Conservation (phyloP, 2,329 filamentous ascomycete genomes). For the Ilyonectria destructans region DNA sequence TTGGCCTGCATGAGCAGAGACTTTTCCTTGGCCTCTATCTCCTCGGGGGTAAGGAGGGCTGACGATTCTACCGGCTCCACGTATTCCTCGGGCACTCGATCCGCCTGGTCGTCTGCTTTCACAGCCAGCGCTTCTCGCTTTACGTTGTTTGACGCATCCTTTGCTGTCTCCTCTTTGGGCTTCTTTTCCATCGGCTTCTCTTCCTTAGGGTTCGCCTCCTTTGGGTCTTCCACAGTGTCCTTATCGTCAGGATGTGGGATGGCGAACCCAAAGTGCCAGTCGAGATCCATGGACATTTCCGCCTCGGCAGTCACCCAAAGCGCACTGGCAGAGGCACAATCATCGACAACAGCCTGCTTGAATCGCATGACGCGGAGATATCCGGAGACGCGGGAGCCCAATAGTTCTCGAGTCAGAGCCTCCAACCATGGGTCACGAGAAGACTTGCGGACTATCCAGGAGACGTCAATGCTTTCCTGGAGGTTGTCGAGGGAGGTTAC, state of each 20-base stretch:
- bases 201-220: conserved; percentile 51
- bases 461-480: conserved; percentile 72
- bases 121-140: conserved; percentile 56
- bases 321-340: conserved; percentile 74
- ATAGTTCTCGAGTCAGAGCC: conserved; percentile 78
- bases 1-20: conserved; percentile 65
- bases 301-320: conserved; percentile 87
- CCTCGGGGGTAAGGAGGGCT: conserved; percentile 60
- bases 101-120: background rate
- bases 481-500: conserved; percentile 78
- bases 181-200: conserved; percentile 32
- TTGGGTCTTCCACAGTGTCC: conserved; percentile 33
- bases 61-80: conserved; percentile 53
- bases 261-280: conserved; percentile 92
- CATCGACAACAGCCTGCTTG: conserved; percentile 86
- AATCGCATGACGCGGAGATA: conserved; percentile 79
- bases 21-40: conserved; percentile 70
- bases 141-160: conserved; percentile 51
- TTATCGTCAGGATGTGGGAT: conserved; percentile 69
- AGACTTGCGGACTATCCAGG: conserved; percentile 78
- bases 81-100: conserved; percentile 24
- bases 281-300: conserved; percentile 78
- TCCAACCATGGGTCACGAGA: conserved; percentile 85
- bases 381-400: conserved; percentile 74
- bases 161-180: conserved; percentile 51